Evolutionary conservation across 305 asterid species (phyloP).

Genomic region (Vinca major): DNA sequence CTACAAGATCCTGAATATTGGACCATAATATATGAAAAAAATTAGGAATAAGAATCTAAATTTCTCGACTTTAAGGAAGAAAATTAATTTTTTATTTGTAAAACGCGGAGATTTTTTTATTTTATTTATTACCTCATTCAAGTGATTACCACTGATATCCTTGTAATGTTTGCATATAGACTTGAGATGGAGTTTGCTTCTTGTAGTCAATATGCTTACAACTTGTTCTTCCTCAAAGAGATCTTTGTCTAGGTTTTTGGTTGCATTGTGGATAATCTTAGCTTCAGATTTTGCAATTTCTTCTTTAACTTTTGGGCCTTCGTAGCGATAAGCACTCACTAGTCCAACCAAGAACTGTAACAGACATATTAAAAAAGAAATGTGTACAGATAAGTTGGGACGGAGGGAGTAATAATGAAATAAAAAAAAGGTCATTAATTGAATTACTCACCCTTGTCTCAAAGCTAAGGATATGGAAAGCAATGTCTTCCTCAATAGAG

Average conservation of each 20-base stretch:
- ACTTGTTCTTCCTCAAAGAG: slow-evolving; percentile 41
- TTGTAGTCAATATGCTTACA: slow-evolving; percentile 51
- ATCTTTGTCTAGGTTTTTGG: slow-evolving; percentile 23
- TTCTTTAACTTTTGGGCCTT: slow-evolving; percentile 51
- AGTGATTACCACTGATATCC: slow-evolving; percentile 40
- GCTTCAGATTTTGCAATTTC: slow-evolving; percentile 67
- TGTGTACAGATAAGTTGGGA: no score
- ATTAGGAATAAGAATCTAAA: not conserved
- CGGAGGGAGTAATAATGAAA: not conserved
- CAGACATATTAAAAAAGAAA: not conserved
- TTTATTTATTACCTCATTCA: slow-evolving; percentile 47
- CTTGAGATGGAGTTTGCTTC: slow-evolving; percentile 66
- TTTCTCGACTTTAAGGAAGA: not conserved
- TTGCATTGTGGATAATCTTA: slow-evolving; percentile 30
- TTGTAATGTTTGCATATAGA: slow-evolving; percentile 50
- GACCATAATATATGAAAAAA: not conserved
- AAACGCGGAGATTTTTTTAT: no score
- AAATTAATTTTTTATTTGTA: not conserved
- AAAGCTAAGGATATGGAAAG: slow-evolving; percentile 33
- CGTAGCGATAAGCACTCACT: slow-evolving; percentile 64
- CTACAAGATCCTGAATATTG: slow-evolving; percentile 41
- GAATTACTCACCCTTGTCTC: slow-evolving; percentile 37
- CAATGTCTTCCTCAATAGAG: slow-evolving; percentile 76
- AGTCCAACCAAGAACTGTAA: slow-evolving; percentile 65
- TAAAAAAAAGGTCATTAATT: not conserved